phyloP scores from a whole-genome alignment of 2,329 filamentous ascomycete genomes.

The Madurella fahalii region DNA sequence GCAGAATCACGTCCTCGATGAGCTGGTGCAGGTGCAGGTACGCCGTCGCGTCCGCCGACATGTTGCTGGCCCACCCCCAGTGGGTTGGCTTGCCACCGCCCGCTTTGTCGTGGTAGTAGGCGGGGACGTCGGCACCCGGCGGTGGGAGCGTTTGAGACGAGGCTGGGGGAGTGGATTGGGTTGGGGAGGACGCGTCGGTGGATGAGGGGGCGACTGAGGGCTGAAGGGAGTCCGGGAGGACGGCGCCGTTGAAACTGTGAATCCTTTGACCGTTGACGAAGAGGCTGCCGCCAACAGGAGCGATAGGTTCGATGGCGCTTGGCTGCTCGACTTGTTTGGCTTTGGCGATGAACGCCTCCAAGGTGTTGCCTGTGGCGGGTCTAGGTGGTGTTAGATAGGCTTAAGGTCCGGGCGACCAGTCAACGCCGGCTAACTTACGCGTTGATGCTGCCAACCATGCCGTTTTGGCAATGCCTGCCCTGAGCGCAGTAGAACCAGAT shows the following conservation, averaged over 20 bases:
- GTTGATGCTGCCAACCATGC: slow-evolving; percentile 49
- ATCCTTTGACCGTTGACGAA: slow-evolving; percentile 33
- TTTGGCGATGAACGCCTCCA: slow-evolving; percentile 34
- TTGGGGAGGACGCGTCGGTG: neutral
- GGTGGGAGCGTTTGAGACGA: slow-evolving; percentile 26
- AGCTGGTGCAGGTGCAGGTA: slow-evolving; percentile 30
- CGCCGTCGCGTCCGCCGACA: slow-evolving; percentile 28
- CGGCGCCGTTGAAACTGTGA: slow-evolving; percentile 27
- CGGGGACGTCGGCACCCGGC: slow-evolving; percentile 28
- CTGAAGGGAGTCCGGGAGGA: slow-evolving; percentile 26
- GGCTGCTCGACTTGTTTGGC: slow-evolving; percentile 31
- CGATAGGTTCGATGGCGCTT: slow-evolving; percentile 33
- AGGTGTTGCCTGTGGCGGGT: slow-evolving; percentile 32
- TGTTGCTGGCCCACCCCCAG: slow-evolving; percentile 32
- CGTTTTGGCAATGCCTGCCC: slow-evolving; percentile 35
- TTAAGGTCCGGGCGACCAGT: neutral
- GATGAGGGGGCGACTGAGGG: slow-evolving; percentile 8
- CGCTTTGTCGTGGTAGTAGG: slow-evolving; percentile 31
- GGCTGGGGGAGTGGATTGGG: slow-evolving; percentile 25
- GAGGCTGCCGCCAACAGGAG: slow-evolving; percentile 34
- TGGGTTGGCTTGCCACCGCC: slow-evolving; percentile 33
- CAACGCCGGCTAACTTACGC: slow-evolving; percentile 19
- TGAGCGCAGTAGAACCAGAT: slow-evolving; percentile 40
- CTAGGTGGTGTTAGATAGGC: neutral
- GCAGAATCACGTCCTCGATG: slow-evolving; percentile 33